These are phyloP conservation scores for Colletotrichum sp. DNA, from an alignment of 2,329 filamentous ascomycete genomes.

Conservation along the genomic window DNA sequence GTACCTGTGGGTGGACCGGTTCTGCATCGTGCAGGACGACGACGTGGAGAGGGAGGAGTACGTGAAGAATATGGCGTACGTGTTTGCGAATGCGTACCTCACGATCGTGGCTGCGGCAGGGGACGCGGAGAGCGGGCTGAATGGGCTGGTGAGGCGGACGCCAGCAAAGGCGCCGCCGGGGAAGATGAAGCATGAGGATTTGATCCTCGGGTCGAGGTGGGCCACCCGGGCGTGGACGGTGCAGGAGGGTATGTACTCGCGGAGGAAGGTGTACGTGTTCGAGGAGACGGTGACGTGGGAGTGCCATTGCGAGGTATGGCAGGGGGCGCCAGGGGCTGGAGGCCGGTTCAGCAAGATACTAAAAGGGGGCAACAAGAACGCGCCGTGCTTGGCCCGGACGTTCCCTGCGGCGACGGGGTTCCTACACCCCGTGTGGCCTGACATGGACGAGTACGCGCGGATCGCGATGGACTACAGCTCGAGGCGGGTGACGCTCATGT, in stretches of 20 bases:
- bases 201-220: conserved; percentile 43
- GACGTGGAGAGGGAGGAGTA: conserved; percentile 42
- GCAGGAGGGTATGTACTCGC: conserved; percentile 46
- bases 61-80: conserved; percentile 47
- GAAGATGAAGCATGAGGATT: conserved; percentile 38
- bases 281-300: conserved; percentile 48
- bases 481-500: conserved; percentile 41
- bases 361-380: conserved; percentile 11
- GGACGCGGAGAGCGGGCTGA: conserved; percentile 41
- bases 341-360: conserved; percentile 27
- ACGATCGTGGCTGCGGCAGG: conserved; percentile 49
- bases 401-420: conserved; percentile 38
- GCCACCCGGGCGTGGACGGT: conserved; percentile 47
- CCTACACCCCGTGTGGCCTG: conserved; percentile 47
- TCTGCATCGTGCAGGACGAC: conserved; percentile 52
- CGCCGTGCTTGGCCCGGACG: conserved; percentile 33
- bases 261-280: conserved; percentile 48
- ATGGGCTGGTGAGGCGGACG: conserved; percentile 15
- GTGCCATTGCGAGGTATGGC: conserved; percentile 50
- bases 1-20: conserved; percentile 51
- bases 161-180: conserved; percentile 30
- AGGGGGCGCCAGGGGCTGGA: conserved; percentile 22
- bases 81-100: conserved; percentile 50
- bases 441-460: conserved; percentile 49
- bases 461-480: conserved; percentile 49